Evolutionary conservation across 257 asterid genomes (phyloP).

Genomic region (Petrea volubilis): DNA sequence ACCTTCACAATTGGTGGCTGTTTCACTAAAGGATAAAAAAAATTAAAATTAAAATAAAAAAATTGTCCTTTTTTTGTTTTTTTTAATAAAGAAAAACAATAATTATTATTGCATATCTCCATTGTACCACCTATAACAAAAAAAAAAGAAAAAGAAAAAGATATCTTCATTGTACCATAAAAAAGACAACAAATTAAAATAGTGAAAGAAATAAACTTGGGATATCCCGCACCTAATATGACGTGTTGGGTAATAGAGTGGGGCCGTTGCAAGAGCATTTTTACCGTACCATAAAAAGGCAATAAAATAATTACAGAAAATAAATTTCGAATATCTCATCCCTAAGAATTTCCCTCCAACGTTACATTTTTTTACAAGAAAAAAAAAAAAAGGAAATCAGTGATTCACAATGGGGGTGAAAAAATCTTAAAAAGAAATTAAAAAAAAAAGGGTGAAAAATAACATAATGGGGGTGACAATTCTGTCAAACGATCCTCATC

Average conservation of each 20-base stretch:
- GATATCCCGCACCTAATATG: no score
- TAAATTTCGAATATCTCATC: neutral
- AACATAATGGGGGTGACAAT: conserved; percentile 20
- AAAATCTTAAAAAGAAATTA: neutral
- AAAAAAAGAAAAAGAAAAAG: no score
- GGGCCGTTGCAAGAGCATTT: no score
- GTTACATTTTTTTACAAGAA: conserved; percentile 25
- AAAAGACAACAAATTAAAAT: no score
- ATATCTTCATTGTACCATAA: no score
- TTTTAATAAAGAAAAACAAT: no score
- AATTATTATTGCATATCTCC: no score
- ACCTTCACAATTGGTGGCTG: conserved; percentile 4
- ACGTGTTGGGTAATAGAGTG: no score
- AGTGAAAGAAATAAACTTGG: no score
- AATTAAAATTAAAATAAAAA: neutral
- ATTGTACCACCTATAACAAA: no score
- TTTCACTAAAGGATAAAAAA: neutral
- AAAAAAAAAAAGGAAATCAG: conserved; percentile 22
- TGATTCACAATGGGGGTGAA: conserved; percentile 27
- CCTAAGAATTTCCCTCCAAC: neutral
- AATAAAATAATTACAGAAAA: neutral
- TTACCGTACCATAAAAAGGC: neutral
- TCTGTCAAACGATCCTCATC: conserved; percentile 26
- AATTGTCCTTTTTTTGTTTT: neutral
- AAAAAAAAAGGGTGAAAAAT: neutral